A percentile compares a stretch with the other conserved stretches of the same genome.
phyloP scores from a whole-genome alignment of 331 rosid genomes.

The Ulmus americana region DNA sequence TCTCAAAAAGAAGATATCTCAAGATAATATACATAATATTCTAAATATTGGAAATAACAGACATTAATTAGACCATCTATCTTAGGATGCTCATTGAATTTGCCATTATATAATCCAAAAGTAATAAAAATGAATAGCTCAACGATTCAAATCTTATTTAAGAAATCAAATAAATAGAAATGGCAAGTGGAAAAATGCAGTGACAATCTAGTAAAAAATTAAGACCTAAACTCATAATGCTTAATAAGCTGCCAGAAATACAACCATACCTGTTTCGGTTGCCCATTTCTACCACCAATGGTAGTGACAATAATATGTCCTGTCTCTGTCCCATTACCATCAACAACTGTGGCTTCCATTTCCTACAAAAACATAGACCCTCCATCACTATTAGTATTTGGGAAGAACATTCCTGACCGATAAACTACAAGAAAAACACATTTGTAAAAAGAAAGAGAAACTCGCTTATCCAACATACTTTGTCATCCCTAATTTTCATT shows the following conservation, averaged over 20 bases:
- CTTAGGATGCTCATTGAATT: too few relatives aligned
- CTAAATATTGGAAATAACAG: too few relatives aligned
- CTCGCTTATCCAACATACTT: constrained; percentile 31
- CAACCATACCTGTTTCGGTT: constrained; percentile 74
- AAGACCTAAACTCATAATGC: background rate
- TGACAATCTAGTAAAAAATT: background rate
- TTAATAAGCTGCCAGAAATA: background rate
- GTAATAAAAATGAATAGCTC: too few relatives aligned
- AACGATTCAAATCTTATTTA: too few relatives aligned
- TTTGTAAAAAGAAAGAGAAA: background rate
- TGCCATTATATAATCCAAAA: too few relatives aligned
- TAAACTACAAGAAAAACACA: background rate
- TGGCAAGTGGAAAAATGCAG: background rate
- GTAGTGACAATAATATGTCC: constrained; percentile 97
- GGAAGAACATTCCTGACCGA: constrained; percentile 12
- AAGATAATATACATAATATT: too few relatives aligned
- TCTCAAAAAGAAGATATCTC: too few relatives aligned
- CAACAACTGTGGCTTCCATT: constrained; percentile 81
- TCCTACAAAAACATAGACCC: constrained; percentile 42
- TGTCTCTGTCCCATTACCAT: constrained; percentile 90
- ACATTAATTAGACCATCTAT: too few relatives aligned
- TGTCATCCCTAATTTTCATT: constrained; percentile 93
- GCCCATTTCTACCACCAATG: constrained; percentile 93
- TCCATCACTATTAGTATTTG: constrained; percentile 6
- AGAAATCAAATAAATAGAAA: background rate